A percentile compares a stretch with the other conserved stretches of the same genome.
phyloP scores from a whole-genome alignment of 768 basidiomycete species.

The Mycena maculata region DNA sequence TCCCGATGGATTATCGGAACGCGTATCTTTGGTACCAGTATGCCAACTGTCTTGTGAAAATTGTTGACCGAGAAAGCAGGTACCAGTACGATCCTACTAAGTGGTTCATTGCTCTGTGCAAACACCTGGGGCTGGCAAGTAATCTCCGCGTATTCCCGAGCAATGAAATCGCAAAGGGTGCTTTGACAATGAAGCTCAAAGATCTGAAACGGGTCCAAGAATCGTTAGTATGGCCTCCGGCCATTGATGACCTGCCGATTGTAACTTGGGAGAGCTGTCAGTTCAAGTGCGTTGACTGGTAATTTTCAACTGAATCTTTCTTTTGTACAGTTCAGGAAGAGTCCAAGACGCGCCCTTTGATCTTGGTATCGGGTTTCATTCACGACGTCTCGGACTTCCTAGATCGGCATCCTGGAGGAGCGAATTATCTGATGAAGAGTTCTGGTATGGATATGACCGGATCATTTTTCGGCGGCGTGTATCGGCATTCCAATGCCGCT shows the following conservation, averaged over 20 bases:
- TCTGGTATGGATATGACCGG: constrained; percentile 88
- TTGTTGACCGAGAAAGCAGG: constrained; percentile 81
- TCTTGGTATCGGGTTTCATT: constrained; percentile 83
- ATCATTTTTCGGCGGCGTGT: constrained; percentile 86
- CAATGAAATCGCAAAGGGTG: constrained; percentile 88
- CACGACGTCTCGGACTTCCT: constrained; percentile 83
- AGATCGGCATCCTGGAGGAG: constrained; percentile 86
- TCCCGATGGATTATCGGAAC: constrained; percentile 89
- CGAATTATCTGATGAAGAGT: constrained; percentile 62
- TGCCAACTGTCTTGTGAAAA: constrained; percentile 30
- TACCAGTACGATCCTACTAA: constrained; percentile 79
- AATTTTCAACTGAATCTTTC: neutral
- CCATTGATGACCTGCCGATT: constrained; percentile 72
- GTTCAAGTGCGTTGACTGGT: constrained; percentile 43
- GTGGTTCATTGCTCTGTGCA: constrained; percentile 84
- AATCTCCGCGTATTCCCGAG: constrained; percentile 88
- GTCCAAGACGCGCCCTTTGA: constrained; percentile 69
- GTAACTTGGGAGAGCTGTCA: constrained; percentile 85
- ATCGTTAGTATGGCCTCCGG: constrained; percentile 68
- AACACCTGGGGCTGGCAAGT: constrained; percentile 74
- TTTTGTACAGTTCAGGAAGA: constrained; percentile 76
- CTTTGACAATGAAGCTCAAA: constrained; percentile 87
- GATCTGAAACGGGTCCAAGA: constrained; percentile 74
- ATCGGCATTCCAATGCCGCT: constrained; percentile 71
- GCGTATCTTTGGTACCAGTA: constrained; percentile 80